Conservation (phyloP, 805 yeast genomes). For the Candida sanyiensis region DNA sequence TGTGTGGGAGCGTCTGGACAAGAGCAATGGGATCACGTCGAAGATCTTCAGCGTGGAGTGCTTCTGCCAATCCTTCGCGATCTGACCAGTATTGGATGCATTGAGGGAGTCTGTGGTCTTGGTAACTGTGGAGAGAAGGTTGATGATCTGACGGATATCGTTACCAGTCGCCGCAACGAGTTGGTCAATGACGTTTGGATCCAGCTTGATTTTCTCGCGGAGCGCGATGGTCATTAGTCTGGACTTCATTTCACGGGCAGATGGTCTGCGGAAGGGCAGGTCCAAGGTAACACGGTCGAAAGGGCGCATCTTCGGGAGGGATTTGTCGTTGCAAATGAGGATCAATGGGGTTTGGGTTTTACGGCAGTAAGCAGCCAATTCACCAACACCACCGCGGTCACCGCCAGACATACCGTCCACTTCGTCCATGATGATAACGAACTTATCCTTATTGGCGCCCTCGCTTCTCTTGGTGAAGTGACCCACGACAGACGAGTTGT, state of each 20-base stretch:
- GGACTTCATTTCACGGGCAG: constrained; percentile 71
- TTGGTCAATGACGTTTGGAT: constrained; percentile 75
- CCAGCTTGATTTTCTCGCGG: constrained; percentile 75
- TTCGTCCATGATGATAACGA: constrained; percentile 94
- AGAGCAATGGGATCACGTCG: constrained; percentile 70
- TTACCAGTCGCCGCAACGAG: constrained; percentile 79
- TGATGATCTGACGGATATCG: constrained; percentile 92
- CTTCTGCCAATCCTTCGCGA: constrained; percentile 76
- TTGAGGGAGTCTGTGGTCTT: constrained; percentile 62
- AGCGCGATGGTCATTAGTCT: constrained; percentile 87
- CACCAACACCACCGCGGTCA: constrained; percentile 98
- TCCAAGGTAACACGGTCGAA: constrained; percentile 81
- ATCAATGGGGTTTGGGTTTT: constrained; percentile 87
- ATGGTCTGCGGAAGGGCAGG: constrained; percentile 83
- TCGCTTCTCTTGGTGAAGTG: constrained; percentile 41
- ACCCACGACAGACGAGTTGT: constrained; percentile 80
- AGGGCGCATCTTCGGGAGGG: constrained; percentile 92
- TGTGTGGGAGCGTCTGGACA: constrained; percentile 56
- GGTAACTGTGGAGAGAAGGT: constrained; percentile 78
- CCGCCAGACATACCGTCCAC: constrained; percentile 99
- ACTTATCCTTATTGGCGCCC: constrained; percentile 42
- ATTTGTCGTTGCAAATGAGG: constrained; percentile 87
- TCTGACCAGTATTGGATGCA: constrained; percentile 53
- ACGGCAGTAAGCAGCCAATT: constrained; percentile 78
- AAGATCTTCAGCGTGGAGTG: constrained; percentile 88